Conservation (phyloP, 371 early-diverging fungal genomes). For the Mortierella sp. region DNA sequence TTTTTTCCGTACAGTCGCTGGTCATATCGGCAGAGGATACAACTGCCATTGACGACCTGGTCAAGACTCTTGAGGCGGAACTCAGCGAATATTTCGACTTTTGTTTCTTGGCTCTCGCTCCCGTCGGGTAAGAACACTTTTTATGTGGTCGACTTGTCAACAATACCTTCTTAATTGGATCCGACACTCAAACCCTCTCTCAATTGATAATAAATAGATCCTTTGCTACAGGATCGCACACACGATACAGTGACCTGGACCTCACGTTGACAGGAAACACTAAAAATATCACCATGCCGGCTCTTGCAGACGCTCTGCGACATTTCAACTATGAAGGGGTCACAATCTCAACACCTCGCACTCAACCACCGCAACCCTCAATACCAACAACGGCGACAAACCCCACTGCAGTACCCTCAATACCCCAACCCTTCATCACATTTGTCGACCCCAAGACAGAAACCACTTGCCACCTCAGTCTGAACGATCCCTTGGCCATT, state of each 20-base stretch:
- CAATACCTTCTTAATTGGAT: not conserved
- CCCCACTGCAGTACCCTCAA: not conserved
- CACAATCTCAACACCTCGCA: not conserved
- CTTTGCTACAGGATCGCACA: slow-evolving; percentile 26
- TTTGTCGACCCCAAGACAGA: slow-evolving; percentile 32
- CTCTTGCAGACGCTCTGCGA: slow-evolving; percentile 26
- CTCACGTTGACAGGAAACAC: slow-evolving; percentile 43
- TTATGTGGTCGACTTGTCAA: no score
- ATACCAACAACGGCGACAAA: not conserved
- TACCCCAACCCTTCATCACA: slow-evolving; percentile 13
- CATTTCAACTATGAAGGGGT: slow-evolving; percentile 28
- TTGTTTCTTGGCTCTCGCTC: slow-evolving; percentile 35
- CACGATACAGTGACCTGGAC: slow-evolving; percentile 39
- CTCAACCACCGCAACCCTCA: not conserved
- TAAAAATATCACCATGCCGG: slow-evolving; percentile 19
- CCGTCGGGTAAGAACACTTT: slow-evolving; percentile 31
- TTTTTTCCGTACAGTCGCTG: slow-evolving; percentile 6
- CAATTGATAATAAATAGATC: slow-evolving; percentile 17
- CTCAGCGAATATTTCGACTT: slow-evolving; percentile 44
- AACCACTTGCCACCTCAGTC: slow-evolving; percentile 27
- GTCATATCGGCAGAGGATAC: not conserved
- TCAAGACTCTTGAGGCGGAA: slow-evolving; percentile 42
- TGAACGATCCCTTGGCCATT: slow-evolving; percentile 40
- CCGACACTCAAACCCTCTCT: not conserved
- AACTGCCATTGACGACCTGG: slow-evolving; percentile 16